Conservation (phyloP, 108 stramenopile species). For the Pelagomonas calceolata region DNA sequence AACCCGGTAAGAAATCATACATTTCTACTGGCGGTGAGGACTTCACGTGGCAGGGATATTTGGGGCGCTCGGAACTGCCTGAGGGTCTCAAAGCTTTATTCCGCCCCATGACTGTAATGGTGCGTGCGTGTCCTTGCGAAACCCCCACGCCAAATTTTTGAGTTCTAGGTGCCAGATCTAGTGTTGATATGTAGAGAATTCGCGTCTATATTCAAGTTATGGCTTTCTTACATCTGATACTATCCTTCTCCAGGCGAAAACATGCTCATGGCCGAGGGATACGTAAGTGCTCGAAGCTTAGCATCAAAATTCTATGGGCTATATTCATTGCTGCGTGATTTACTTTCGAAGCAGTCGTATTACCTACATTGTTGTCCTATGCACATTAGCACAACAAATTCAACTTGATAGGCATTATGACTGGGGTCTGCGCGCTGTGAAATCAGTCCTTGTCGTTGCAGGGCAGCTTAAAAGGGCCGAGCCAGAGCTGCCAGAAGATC, state of each 20-base stretch:
- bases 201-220: too few relatives aligned
- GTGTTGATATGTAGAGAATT: slow-evolving; percentile 45
- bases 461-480: slow-evolving; percentile 51
- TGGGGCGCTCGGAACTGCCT: slow-evolving; percentile 53
- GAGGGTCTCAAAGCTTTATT: slow-evolving; percentile 57
- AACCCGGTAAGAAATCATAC: slow-evolving; percentile 21
- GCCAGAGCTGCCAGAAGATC: slow-evolving; percentile 42
- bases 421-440: slow-evolving; percentile 59
- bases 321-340: slow-evolving; percentile 48
- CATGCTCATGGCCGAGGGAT: slow-evolving; percentile 64
- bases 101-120: slow-evolving; percentile 61
- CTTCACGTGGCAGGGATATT: slow-evolving; percentile 28
- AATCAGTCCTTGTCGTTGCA: slow-evolving; percentile 55
- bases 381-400: too few relatives aligned
- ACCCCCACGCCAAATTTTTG: too few relatives aligned
- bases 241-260: slow-evolving; percentile 28
- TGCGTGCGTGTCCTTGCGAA: too few relatives aligned
- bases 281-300: slow-evolving; percentile 46
- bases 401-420: slow-evolving; percentile 35
- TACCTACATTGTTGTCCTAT: too few relatives aligned
- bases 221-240: too few relatives aligned
- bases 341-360: slow-evolving; percentile 45
- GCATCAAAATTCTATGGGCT: slow-evolving; percentile 58
- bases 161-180: slow-evolving; percentile 35
- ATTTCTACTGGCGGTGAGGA: too few relatives aligned